phyloP scores from a whole-genome alignment of 495 filamentous ascomycete genomes.

The Haplographium delicatum region DNA sequence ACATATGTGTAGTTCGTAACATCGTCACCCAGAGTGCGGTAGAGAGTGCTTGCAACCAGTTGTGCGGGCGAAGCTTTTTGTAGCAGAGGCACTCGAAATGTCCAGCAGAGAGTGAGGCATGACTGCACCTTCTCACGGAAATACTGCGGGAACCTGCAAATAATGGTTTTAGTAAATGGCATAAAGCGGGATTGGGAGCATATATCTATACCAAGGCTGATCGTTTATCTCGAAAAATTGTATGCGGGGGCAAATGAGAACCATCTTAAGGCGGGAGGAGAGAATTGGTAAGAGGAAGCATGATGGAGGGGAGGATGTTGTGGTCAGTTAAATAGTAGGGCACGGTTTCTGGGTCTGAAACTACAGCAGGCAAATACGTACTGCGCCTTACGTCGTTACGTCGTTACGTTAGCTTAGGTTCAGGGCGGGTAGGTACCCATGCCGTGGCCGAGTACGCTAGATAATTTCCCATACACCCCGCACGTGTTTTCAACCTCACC shows the following conservation, averaged over 20 bases:
- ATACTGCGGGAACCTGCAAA: constrained; percentile 46
- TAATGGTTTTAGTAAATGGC: no score
- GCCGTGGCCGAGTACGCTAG: no score
- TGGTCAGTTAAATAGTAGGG: constrained; percentile 6
- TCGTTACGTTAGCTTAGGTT: no score
- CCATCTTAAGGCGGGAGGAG: constrained; percentile 30
- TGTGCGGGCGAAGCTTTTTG: constrained; percentile 41
- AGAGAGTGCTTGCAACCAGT: constrained; percentile 43
- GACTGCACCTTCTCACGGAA: constrained; percentile 46
- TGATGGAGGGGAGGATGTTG: neutral
- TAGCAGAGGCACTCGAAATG: constrained; percentile 35
- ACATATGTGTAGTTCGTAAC: constrained; percentile 51
- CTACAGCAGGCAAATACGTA: no score
- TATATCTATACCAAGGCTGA: constrained; percentile 39
- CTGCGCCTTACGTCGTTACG: no score
- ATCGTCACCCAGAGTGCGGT: constrained; percentile 33
- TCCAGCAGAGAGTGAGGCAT: constrained; percentile 47
- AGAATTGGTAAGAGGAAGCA: constrained; percentile 2
- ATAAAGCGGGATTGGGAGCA: constrained; percentile 1
- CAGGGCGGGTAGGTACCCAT: no score
- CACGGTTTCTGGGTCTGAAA: constrained; percentile 3
- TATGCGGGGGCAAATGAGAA: constrained; percentile 45
- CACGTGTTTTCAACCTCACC: neutral
- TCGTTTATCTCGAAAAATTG: constrained; percentile 54
- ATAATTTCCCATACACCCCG: no score